Conservation (phyloP, 2,329 filamentous ascomycete species). For the Talaromyces amestolkiae region DNA sequence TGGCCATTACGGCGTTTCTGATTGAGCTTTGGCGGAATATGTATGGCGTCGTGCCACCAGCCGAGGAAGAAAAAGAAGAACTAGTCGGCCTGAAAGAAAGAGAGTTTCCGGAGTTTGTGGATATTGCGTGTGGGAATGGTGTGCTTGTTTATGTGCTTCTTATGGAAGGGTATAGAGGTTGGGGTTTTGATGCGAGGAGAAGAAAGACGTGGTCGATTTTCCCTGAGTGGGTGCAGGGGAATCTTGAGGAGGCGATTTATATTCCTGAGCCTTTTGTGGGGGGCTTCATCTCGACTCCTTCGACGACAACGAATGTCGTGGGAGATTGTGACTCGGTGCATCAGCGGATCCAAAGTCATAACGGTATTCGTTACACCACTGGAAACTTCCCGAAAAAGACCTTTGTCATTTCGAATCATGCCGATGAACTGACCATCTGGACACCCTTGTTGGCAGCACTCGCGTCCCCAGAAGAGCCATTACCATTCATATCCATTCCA, state of each 20-base stretch:
- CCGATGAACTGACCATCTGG: conserved; percentile 94
- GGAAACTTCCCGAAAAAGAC: conserved; percentile 71
- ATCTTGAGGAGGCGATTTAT: conserved; percentile 60
- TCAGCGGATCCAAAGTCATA: conserved; percentile 9
- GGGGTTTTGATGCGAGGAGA: conserved; percentile 85
- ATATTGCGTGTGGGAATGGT: conserved; percentile 94
- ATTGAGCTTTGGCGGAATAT: conserved; percentile 88
- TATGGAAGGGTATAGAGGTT: conserved; percentile 76
- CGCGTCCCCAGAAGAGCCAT: conserved; percentile 52
- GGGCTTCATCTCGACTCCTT: conserved; percentile 17
- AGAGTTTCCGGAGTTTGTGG: conserved; percentile 82
- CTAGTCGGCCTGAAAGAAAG: neutral
- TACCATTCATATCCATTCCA: conserved; percentile 87
- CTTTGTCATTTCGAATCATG: conserved; percentile 96
- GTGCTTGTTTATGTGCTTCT: conserved; percentile 80
- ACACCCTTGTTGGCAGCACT: conserved; percentile 81
- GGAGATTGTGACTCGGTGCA: neutral
- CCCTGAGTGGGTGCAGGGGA: conserved; percentile 46
- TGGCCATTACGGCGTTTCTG: conserved; percentile 85
- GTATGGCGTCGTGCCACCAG: conserved; percentile 54
- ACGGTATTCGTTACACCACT: conserved; percentile 29
- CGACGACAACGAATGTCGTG: neutral
- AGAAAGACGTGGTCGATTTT: conserved; percentile 84
- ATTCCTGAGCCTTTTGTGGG: conserved; percentile 54
- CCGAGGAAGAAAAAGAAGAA: conserved; percentile 19